phyloP scores from a whole-genome alignment of 73 alveolate species.

The Tetrahymena thermophila region DNA sequence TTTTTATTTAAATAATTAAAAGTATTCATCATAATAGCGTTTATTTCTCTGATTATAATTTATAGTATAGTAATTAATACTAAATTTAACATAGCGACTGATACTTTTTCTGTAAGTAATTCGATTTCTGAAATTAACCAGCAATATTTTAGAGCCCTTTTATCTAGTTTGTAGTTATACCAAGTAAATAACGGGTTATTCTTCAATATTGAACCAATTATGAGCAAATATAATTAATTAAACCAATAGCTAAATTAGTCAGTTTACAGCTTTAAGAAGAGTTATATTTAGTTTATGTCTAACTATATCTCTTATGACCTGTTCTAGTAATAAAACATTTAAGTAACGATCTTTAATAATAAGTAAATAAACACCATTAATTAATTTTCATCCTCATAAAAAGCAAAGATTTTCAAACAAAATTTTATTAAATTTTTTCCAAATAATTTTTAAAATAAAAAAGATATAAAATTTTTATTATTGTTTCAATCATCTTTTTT shows the following conservation, averaged over 20 bases:
- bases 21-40: neutral
- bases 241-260: neutral
- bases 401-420: no score
- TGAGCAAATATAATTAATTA: no score
- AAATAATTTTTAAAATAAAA: no score
- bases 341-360: neutral
- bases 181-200: neutral
- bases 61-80: no score
- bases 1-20: no score
- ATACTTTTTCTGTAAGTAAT: neutral
- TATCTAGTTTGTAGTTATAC: neutral
- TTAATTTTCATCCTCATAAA: no score
- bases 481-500: no score
- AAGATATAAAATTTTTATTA: no score
- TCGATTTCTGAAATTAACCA: neutral
- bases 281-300: neutral
- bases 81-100: neutral
- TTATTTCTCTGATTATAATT: neutral
- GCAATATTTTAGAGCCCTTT: neutral
- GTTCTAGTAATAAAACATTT: neutral
- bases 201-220: neutral
- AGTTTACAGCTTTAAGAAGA: neutral
- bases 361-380: neutral
- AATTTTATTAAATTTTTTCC: no score
- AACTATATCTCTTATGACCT: neutral